A percentile compares a stretch with the other conserved stretches of the same genome.
phyloP scores from a whole-genome alignment of 352 stramenopile species.

The Phytophthora idaei region DNA sequence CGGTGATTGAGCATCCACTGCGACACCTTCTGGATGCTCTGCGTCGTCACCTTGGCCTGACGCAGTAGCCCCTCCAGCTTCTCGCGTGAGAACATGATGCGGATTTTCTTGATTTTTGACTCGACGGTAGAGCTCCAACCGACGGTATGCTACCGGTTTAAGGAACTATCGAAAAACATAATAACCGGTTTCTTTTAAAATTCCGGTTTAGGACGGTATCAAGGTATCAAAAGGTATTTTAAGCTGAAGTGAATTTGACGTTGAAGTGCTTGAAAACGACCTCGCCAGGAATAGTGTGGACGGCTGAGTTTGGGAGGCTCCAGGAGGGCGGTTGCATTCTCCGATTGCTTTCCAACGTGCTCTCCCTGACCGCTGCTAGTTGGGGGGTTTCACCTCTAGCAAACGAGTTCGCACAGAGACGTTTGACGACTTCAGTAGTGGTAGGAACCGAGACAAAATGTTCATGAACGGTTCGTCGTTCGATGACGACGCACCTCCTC shows the following conservation, averaged over 20 bases:
- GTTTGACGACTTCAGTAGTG: background rate
- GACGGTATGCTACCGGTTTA: slow-evolving; percentile 11
- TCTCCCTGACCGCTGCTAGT: slow-evolving; percentile 15
- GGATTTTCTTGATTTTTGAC: slow-evolving; percentile 9
- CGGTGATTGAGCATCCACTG: slow-evolving; percentile 80
- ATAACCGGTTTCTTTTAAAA: background rate
- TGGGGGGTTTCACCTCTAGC: slow-evolving; percentile 28
- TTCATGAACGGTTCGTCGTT: slow-evolving; percentile 86
- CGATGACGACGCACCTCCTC: slow-evolving; percentile 56
- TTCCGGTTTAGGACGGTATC: background rate
- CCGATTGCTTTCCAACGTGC: slow-evolving; percentile 7
- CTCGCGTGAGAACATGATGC: slow-evolving; percentile 51
- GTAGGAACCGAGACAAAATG: slow-evolving; percentile 43
- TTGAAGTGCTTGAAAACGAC: slow-evolving; percentile 21
- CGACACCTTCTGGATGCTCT: slow-evolving; percentile 84
- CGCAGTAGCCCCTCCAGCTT: slow-evolving; percentile 73
- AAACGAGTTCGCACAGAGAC: slow-evolving; percentile 16
- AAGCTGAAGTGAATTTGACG: slow-evolving; percentile 11
- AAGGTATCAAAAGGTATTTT: background rate
- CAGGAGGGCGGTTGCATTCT: slow-evolving; percentile 16
- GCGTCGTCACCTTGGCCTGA: slow-evolving; percentile 76
- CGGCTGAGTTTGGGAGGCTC: background rate
- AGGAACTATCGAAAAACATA: background rate
- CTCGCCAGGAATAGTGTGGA: slow-evolving; percentile 16
- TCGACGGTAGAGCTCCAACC: background rate